Conservation (phyloP, 2,329 filamentous ascomycete species). For the Karstenula rhodostoma region DNA sequence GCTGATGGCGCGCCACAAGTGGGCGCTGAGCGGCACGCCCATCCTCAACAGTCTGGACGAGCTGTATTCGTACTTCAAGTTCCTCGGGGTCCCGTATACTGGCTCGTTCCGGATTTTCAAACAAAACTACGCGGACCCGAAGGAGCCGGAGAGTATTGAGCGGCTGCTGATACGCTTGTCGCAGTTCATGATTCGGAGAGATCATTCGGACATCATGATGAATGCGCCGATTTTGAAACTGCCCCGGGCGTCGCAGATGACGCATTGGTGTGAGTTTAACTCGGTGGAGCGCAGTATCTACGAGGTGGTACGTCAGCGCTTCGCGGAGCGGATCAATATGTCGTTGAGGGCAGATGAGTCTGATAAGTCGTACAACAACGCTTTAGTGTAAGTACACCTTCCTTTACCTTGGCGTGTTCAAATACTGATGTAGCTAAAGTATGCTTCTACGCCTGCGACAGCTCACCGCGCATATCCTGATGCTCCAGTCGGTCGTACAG, state of each 20-base stretch:
- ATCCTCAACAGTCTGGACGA: constrained; percentile 47
- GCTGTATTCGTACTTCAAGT: constrained; percentile 54
- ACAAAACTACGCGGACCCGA: constrained; percentile 52
- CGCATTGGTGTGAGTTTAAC: constrained; percentile 59
- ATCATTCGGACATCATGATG: constrained; percentile 62
- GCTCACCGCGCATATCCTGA: constrained; percentile 59
- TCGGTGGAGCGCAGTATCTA: constrained; percentile 62
- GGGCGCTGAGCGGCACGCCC: constrained; percentile 56
- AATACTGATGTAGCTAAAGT: background rate
- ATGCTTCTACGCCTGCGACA: constrained; percentile 62
- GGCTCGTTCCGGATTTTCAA: constrained; percentile 54
- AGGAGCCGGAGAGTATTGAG: constrained; percentile 39
- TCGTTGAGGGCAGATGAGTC: constrained; percentile 31
- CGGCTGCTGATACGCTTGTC: constrained; percentile 49
- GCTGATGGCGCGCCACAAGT: constrained; percentile 49
- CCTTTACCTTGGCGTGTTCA: no score
- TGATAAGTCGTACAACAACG: constrained; percentile 50
- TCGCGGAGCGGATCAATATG: constrained; percentile 53
- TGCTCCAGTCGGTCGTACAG: constrained; percentile 56
- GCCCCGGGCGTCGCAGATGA: constrained; percentile 57
- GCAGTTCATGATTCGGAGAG: constrained; percentile 63
- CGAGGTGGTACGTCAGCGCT: constrained; percentile 57
- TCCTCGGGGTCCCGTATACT: constrained; percentile 52
- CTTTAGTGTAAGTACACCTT: constrained; percentile 44
- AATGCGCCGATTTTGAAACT: constrained; percentile 62